These are phyloP conservation scores for Saccharomycopsis lassenensis DNA, from an alignment of 805 yeast genomes.

Conservation along the genomic window DNA sequence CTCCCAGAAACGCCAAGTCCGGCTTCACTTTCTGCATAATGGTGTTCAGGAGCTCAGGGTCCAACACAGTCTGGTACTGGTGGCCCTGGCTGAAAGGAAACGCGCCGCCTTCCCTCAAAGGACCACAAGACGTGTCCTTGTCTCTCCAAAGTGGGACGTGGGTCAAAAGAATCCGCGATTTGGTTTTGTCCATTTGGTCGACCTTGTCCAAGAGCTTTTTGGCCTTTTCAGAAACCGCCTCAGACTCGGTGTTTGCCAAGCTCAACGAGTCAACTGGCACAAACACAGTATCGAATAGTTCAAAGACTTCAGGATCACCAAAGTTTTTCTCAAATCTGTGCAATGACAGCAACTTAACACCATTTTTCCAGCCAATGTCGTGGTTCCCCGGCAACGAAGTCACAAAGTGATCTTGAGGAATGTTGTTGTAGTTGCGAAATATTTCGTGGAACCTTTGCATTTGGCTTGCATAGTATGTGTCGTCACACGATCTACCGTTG, in stretches of 20 bases:
- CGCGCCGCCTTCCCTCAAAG: slow-evolving; percentile 53
- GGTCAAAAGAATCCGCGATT: slow-evolving; percentile 59
- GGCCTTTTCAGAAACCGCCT: slow-evolving; percentile 36
- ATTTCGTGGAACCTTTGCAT: slow-evolving; percentile 65
- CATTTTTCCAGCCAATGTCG: slow-evolving; percentile 87
- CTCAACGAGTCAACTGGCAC: slow-evolving; percentile 78
- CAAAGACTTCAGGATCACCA: slow-evolving; percentile 47
- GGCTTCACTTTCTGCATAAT: slow-evolving; percentile 56
- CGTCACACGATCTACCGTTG: slow-evolving; percentile 82
- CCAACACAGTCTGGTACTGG: slow-evolving; percentile 84
- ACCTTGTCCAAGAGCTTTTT: slow-evolving; percentile 38
- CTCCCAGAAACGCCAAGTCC: slow-evolving; percentile 71
- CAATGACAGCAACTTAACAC: slow-evolving; percentile 45
- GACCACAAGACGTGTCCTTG: slow-evolving; percentile 58
- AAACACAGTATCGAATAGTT: slow-evolving; percentile 53
- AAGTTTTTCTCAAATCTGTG: slow-evolving; percentile 59
- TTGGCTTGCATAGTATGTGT: slow-evolving; percentile 32
- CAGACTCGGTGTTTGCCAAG: slow-evolving; percentile 47
- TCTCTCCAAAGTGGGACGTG: slow-evolving; percentile 86
- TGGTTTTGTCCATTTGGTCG: slow-evolving; percentile 21
- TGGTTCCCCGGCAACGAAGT: slow-evolving; percentile 79
- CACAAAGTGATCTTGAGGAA: slow-evolving; percentile 28
- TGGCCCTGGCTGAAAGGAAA: slow-evolving; percentile 67
- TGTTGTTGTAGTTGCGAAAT: slow-evolving; percentile 41
- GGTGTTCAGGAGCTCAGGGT: slow-evolving; percentile 42